Evolutionary conservation across 2,329 filamentous ascomycete genomes (phyloP), one percentile per base, ranked within the genome.

Genomic region (Drechslera avenae): DNA sequence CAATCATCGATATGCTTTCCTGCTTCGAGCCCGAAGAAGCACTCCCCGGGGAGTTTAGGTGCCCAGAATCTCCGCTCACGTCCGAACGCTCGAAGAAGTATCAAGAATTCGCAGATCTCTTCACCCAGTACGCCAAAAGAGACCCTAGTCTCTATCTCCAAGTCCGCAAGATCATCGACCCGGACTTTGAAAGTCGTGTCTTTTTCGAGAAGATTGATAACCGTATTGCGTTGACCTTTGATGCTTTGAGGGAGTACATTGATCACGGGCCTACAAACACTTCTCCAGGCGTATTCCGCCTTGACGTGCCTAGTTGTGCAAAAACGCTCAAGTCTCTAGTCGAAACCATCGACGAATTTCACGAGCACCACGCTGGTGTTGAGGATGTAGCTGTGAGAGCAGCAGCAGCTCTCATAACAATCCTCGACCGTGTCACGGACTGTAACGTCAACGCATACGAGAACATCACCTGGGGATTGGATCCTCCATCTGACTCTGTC

Each of bases 181-280:
- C 64, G 6, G 56, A 52, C n/a, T 74, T 73, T 42, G 65, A 68
- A 44, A 58, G 60, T n/a, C 57, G 64, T 4, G 63, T 69, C 5
- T 73, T 72, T 57, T 72, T 73, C 36, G 61, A 69, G 16, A 73
- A 73, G 46, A 63, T 73, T 35, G 63, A 68, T 16, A 62, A 56
- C 39, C 67, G 68, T 17, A 64, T 69, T 31, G 48, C 50, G 17
- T 54, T 55, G n/a, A 54, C 65, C 1, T 70, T 73, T 56, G 56
- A 59, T 12, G 65, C 60, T 3, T 40, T 73, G 40, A 64, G 70
- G 34, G 59, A 71, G 26, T 70, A 71, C 42, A 66, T 71, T 17
- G 50, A 48, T 7, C 46, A 64, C 30, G 68, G 68, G 3, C 62
- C 68, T 0, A 66, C 61, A 10, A 59, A 62, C 32, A 52, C 56